Evolutionary conservation across 441 rosid species (phyloP).

Genomic region (Pelargonium cotyledonis): DNA sequence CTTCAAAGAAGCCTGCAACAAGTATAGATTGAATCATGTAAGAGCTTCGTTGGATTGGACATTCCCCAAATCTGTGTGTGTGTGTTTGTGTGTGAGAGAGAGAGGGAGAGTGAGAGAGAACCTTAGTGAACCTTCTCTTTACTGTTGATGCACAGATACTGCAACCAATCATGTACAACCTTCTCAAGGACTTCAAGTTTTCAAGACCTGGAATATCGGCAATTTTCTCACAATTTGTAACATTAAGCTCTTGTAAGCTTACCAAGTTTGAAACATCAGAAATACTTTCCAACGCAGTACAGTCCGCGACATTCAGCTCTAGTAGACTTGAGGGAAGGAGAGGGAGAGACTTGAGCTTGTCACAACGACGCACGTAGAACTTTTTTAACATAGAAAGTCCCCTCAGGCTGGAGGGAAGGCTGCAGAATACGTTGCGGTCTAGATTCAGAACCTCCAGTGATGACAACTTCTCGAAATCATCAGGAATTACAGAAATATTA

Average conservation of each 20-base stretch:
- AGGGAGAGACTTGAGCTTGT: conserved; percentile 47
- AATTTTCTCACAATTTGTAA: conserved; percentile 50
- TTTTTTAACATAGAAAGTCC: conserved; percentile 42
- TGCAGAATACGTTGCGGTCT: conserved; percentile 41
- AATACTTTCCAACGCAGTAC: conserved; percentile 37
- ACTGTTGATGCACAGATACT: conserved; percentile 28
- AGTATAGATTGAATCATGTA: neutral
- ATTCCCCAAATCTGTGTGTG: neutral
- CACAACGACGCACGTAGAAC: conserved; percentile 38
- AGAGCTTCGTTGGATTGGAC: neutral
- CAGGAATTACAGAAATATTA: conserved; percentile 45
- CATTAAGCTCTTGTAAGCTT: conserved; percentile 33
- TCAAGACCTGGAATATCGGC: conserved; percentile 49
- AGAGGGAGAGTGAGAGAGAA: conserved; percentile 17
- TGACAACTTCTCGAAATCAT: conserved; percentile 48
- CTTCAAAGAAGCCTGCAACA: conserved; percentile 40
- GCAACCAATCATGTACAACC: conserved; percentile 50
- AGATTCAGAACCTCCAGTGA: conserved; percentile 34
- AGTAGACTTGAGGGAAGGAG: conserved; percentile 46
- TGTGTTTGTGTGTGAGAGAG: neutral
- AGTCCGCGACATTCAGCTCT: conserved; percentile 34
- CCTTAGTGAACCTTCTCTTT: conserved; percentile 52
- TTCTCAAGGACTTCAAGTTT: conserved; percentile 31
- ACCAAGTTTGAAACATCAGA: conserved; percentile 36
- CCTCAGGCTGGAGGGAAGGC: conserved; percentile 52